A percentile compares a stretch with the other conserved stretches of the same genome.
Conservation (phyloP, 1,139 yeast species). For the Saccharomyces hybrid region DNA sequence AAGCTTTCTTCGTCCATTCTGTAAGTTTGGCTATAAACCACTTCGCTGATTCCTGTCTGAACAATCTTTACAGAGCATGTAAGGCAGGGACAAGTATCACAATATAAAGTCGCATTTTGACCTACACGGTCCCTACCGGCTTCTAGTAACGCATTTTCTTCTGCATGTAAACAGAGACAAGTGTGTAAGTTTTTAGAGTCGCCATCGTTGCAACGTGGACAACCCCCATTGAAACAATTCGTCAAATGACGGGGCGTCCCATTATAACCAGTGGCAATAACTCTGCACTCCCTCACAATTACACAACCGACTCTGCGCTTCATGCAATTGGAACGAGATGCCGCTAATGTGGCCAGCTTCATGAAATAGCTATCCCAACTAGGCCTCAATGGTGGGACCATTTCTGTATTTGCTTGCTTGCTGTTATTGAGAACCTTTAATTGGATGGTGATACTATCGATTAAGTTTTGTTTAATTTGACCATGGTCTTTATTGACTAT, state of each 20-base stretch:
- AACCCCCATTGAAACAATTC: constrained; percentile 95
- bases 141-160: constrained; percentile 89
- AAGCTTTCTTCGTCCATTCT: constrained; percentile 80
- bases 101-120: constrained; percentile 57
- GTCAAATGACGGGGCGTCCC: constrained; percentile 88
- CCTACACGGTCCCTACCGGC: constrained; percentile 87
- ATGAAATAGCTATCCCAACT: constrained; percentile 95
- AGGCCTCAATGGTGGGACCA: constrained; percentile 63
- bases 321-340: constrained; percentile 91
- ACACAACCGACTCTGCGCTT: constrained; percentile 96
- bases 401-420: constrained; percentile 6
- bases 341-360: constrained; percentile 89
- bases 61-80: constrained; percentile 94
- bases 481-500: constrained; percentile 8
- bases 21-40: constrained; percentile 88
- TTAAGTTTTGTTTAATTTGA: constrained; percentile 7
- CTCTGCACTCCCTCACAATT: constrained; percentile 75
- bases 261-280: constrained; percentile 92
- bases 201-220: constrained; percentile 71
- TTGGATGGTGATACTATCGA: constrained; percentile 11
- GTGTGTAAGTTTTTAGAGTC: constrained; percentile 68
- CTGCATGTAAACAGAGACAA: constrained; percentile 92
- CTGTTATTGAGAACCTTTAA: constrained; percentile 4
- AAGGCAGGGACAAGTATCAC: constrained; percentile 95
- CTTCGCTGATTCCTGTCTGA: constrained; percentile 85